phyloP scores from a whole-genome alignment of 2,329 filamentous ascomycete genomes.

The Botrytis aclada region DNA sequence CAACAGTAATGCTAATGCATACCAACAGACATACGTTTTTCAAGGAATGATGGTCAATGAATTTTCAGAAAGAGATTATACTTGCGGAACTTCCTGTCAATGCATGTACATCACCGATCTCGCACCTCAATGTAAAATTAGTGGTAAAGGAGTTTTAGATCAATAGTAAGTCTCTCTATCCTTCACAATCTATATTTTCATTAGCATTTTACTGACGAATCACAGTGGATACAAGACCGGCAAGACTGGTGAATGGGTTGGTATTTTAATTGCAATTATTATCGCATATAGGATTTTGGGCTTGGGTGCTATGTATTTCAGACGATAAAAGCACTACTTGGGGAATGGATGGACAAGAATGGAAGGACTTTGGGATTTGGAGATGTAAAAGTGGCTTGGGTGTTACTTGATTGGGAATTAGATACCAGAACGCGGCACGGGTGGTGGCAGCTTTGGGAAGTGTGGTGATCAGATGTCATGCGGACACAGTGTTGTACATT shows the following conservation, averaged over 20 bases:
- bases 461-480: neutral
- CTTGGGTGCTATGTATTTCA: conserved; percentile 54
- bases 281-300: conserved; percentile 67
- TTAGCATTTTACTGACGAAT: neutral
- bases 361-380: neutral
- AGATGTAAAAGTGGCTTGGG: neutral
- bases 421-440: neutral
- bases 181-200: neutral
- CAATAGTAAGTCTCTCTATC: conserved; percentile 45
- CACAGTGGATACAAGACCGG: conserved; percentile 58
- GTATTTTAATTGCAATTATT: conserved; percentile 75
- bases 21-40: conserved; percentile 67
- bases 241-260: conserved; percentile 65
- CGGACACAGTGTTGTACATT: conserved; percentile 6
- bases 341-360: neutral
- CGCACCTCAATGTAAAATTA: conserved; percentile 63
- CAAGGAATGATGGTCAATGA: conserved; percentile 94
- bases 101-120: conserved; percentile 71
- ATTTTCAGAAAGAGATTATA: conserved; percentile 63
- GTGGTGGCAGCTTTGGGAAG: neutral
- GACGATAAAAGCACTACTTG: conserved; percentile 16
- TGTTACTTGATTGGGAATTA: neutral
- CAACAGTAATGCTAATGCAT: conserved; percentile 1
- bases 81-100: conserved; percentile 47
- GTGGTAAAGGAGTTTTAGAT: conserved; percentile 66